Evolutionary conservation across 192 early-diverging fungal genomes (phyloP).

Genomic region (Linnemannia schmuckeri): DNA sequence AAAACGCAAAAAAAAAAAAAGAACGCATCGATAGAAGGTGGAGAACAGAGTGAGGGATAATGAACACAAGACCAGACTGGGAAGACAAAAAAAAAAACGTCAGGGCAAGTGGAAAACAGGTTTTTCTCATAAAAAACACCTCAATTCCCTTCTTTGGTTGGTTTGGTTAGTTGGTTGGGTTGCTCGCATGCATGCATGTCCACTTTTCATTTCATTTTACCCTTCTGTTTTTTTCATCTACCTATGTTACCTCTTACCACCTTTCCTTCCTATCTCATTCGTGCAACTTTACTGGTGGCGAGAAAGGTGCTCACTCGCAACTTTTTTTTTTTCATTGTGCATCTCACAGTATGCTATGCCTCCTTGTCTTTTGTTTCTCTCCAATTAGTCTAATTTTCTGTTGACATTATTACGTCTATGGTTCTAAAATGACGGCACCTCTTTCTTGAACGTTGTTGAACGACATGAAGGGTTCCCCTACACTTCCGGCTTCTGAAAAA

Average conservation of each 20-base stretch:
- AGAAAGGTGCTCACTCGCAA: background rate
- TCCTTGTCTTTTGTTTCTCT: background rate
- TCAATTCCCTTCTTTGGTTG: background rate
- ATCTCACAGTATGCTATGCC: background rate
- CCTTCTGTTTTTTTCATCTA: background rate
- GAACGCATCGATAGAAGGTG: conserved; percentile 3
- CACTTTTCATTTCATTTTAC: background rate
- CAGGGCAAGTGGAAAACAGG: background rate
- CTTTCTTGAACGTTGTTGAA: background rate
- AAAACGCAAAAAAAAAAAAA: background rate
- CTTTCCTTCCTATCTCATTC: too few species aligned
- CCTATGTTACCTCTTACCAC: background rate
- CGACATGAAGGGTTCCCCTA: background rate
- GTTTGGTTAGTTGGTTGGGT: too few species aligned
- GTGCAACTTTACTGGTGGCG: too few species aligned
- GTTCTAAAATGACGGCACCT: background rate
- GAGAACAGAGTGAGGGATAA: background rate
- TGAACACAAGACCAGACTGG: background rate
- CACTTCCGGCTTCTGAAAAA: background rate
- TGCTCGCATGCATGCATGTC: conserved; percentile 5
- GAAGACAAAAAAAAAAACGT: background rate
- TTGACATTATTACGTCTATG: background rate
- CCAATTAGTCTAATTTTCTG: background rate
- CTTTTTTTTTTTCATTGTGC: background rate
- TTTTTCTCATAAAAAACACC: background rate